A percentile compares a stretch with the other conserved stretches of the same genome.
Conservation (phyloP, 345 rosid species). For the Raphanus sativus region DNA sequence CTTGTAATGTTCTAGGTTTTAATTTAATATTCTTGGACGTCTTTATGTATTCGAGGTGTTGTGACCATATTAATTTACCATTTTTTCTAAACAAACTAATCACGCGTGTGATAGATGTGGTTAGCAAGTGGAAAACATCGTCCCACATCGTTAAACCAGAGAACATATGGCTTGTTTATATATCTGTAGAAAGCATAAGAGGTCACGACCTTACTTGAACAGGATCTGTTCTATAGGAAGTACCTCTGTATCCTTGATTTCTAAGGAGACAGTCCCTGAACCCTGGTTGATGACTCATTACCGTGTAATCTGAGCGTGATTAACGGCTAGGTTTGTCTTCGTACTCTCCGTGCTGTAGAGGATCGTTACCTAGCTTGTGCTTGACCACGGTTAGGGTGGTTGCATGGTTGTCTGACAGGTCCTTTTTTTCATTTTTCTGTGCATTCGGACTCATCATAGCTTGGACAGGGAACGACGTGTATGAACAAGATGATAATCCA, state of each 20-base stretch:
- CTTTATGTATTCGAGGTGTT: no score
- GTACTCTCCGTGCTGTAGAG: conserved; percentile 20
- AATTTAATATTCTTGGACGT: background rate
- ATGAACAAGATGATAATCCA: no score
- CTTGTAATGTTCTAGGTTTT: background rate
- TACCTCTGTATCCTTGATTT: conserved; percentile 23
- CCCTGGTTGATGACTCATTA: conserved; percentile 19
- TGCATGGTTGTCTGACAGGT: conserved; percentile 39
- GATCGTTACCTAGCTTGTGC: conserved; percentile 22
- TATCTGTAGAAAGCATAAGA: fast-evolving
- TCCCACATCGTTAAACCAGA: conserved; percentile 11
- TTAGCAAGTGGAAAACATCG: background rate
- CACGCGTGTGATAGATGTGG: background rate
- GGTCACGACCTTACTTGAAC: conserved; percentile 41
- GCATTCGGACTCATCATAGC: conserved; percentile 91
- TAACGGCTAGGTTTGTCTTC: background rate
- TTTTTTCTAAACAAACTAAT: background rate
- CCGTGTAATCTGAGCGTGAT: conserved; percentile 35
- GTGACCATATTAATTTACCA: background rate
- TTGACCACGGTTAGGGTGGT: conserved; percentile 12
- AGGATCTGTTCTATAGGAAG: conserved; percentile 29
- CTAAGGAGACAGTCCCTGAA: conserved; percentile 24
- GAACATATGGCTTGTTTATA: background rate
- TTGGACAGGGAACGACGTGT: conserved; percentile 96
- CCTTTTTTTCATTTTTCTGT: conserved; percentile 34